Percentiles rank a stretch among this genome's conserved stretches.
Evolutionary conservation across 805 yeast genomes (phyloP).

Genomic region (Torulaspora indica): DNA sequence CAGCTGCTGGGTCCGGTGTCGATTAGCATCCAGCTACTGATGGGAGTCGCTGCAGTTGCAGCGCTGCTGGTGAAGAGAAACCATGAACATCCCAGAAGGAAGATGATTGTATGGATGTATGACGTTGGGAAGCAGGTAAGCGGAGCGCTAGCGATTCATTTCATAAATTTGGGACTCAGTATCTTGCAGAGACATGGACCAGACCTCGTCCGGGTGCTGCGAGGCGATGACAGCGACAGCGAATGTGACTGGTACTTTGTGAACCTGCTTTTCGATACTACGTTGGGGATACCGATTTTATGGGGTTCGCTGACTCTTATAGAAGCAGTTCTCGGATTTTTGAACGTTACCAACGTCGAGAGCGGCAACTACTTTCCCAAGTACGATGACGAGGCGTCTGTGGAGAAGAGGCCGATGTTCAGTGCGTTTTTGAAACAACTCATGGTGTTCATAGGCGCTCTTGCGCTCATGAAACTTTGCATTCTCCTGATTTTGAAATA

Average conservation of each 20-base stretch:
- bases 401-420: conserved; percentile 62
- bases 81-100: conserved; percentile 79
- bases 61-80: conserved; percentile 71
- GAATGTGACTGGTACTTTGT: conserved; percentile 96
- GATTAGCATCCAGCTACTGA: conserved; percentile 62
- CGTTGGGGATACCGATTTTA: conserved; percentile 83
- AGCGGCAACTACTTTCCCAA: conserved; percentile 41
- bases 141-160: conserved; percentile 82
- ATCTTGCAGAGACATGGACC: conserved; percentile 42
- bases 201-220: conserved; percentile 2
- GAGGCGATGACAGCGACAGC: conserved; percentile 40
- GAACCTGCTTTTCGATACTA: conserved; percentile 83
- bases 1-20: conserved; percentile 83
- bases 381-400: conserved; percentile 32
- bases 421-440: conserved; percentile 69
- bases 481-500: conserved; percentile 55
- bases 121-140: conserved; percentile 87
- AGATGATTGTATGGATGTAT: conserved; percentile 82
- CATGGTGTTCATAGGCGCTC: conserved; percentile 58
- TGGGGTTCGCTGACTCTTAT: conserved; percentile 53
- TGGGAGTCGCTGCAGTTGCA: conserved; percentile 74
- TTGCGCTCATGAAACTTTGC: conserved; percentile 57
- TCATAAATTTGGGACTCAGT: conserved; percentile 68
- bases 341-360: conserved; percentile 40
- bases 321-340: conserved; percentile 39